Conservation (phyloP, 495 filamentous ascomycete species). For the Xylaria sp. region DNA sequence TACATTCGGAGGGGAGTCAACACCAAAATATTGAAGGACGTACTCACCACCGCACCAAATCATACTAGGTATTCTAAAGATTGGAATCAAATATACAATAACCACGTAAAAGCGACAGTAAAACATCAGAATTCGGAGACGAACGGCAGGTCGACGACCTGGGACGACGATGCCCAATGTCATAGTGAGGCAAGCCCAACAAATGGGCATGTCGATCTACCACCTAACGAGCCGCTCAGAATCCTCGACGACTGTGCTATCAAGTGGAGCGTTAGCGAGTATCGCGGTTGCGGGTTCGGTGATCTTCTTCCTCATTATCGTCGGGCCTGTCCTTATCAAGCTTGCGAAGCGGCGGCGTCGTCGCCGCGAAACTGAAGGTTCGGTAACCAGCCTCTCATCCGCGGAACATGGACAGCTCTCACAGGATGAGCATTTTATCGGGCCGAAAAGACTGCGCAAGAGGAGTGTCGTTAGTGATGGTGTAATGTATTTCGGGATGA, state of each 20-base stretch:
- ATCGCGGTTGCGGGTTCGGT: slow-evolving; percentile 39
- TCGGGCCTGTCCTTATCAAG: slow-evolving; percentile 29
- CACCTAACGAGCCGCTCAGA: neutral
- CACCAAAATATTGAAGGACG: neutral
- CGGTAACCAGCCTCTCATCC: slow-evolving; percentile 12
- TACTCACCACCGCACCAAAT: neutral
- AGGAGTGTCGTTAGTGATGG: slow-evolving; percentile 24
- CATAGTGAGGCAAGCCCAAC: neutral
- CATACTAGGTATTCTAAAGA: neutral
- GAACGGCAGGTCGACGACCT: neutral
- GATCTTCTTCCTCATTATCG: slow-evolving; percentile 34
- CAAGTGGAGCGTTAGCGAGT: slow-evolving; percentile 36
- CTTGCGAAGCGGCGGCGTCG: slow-evolving; percentile 29
- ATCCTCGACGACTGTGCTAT: slow-evolving; percentile 24
- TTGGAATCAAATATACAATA: neutral
- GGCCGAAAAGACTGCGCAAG: slow-evolving; percentile 35
- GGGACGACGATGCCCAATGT: neutral
- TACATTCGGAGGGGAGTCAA: neutral
- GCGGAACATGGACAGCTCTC: slow-evolving; percentile 20
- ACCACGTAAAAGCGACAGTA: neutral
- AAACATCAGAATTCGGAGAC: neutral
- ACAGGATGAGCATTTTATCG: slow-evolving; percentile 6
- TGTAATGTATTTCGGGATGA: neutral
- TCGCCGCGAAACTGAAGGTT: slow-evolving; percentile 7
- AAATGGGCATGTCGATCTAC: slow-evolving; percentile 1